Percentiles rank a stretch among this genome's conserved stretches.
Evolutionary conservation across 345 rosid genomes (phyloP).

Genomic region (Anacardium occidentale): DNA sequence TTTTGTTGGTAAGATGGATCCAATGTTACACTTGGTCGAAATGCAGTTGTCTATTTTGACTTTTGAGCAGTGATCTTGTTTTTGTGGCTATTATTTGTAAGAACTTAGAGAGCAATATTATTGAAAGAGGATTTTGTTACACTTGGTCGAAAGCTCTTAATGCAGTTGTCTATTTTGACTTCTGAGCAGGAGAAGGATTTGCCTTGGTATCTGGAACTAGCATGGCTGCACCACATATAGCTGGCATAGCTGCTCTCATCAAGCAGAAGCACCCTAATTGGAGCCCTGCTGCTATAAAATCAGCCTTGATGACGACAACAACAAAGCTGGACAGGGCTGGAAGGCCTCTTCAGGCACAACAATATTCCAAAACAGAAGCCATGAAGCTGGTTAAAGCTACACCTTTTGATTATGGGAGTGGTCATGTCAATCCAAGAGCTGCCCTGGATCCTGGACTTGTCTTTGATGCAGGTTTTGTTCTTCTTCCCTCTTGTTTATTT

Average conservation of each 20-base stretch:
- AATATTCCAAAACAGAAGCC: slow-evolving; percentile 80
- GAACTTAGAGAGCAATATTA: slow-evolving; percentile 5
- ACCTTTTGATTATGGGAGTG: slow-evolving; percentile 96
- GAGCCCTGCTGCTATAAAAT: slow-evolving; percentile 98
- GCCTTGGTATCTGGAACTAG: slow-evolving; percentile 97
- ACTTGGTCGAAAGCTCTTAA: background rate
- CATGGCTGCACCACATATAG: slow-evolving; percentile 99
- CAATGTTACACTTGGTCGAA: too few relatives aligned
- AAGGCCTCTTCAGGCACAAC: slow-evolving; percentile 90
- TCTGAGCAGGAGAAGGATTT: slow-evolving; percentile 85
- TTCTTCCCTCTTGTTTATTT: slow-evolving; percentile 1
- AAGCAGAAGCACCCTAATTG: slow-evolving; percentile 95
- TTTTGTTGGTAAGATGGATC: slow-evolving; percentile 57
- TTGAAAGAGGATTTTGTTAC: background rate
- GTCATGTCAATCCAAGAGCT: slow-evolving; percentile 92
- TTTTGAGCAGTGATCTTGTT: too few relatives aligned
- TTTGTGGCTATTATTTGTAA: slow-evolving; percentile 8
- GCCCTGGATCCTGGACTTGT: slow-evolving; percentile 97
- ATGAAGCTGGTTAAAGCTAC: slow-evolving; percentile 75
- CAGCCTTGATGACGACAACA: slow-evolving; percentile 94
- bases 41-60: too few relatives aligned
- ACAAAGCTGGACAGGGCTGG: slow-evolving; percentile 81
- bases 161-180: slow-evolving; percentile 20
- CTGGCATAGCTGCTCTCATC: slow-evolving; percentile 96
- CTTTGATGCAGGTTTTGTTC: slow-evolving; percentile 74